Percentiles rank a stretch among this genome's conserved stretches.
Evolutionary conservation across 176 grass and related monocot species (phyloP).

Genomic region (Phoenix dactylifera): DNA sequence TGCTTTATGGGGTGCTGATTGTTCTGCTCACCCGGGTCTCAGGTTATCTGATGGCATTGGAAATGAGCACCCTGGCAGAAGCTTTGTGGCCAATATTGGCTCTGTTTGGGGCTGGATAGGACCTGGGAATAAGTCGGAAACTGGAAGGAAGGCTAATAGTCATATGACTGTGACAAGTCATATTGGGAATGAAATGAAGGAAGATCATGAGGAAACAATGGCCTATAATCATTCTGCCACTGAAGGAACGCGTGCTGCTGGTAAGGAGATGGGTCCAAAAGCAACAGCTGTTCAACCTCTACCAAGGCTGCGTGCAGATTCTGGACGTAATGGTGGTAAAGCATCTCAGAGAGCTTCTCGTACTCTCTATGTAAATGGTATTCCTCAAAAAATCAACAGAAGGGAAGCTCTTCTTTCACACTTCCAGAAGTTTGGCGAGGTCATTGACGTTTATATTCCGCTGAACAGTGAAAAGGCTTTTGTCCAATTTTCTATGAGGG

Average conservation of each 20-base stretch:
- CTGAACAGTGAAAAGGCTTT: conserved; percentile 79
- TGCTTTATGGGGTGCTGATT: conserved; percentile 36
- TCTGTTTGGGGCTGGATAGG: conserved; percentile 77
- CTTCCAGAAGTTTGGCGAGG: conserved; percentile 80
- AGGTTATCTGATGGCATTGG: conserved; percentile 20
- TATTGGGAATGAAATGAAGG: conserved; percentile 30
- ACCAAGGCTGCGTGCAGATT: conserved; percentile 29
- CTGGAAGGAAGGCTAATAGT: conserved; percentile 26
- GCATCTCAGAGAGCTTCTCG: conserved; percentile 79
- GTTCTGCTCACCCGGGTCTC: conserved; percentile 9
- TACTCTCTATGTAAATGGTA: conserved; percentile 83
- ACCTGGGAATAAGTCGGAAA: conserved; percentile 35
- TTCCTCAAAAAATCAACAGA: conserved; percentile 74
- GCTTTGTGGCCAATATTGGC: conserved; percentile 25
- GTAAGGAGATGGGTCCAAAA: conserved; percentile 16
- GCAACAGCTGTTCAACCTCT: conserved; percentile 26
- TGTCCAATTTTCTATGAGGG: conserved; percentile 89
- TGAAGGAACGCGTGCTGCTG: conserved; percentile 27
- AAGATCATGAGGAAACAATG: conserved; percentile 24
- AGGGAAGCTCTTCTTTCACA: conserved; percentile 59
- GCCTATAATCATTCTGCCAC: conserved; percentile 7
- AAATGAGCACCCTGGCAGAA: conserved; percentile 27
- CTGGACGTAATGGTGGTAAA: conserved; percentile 34
- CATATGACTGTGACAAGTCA: conserved; percentile 16
- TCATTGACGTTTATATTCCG: conserved; percentile 95